Base-by-base conservation (phyloP, 75 land plant species). In the Isoetes taiwanensis region DNA sequence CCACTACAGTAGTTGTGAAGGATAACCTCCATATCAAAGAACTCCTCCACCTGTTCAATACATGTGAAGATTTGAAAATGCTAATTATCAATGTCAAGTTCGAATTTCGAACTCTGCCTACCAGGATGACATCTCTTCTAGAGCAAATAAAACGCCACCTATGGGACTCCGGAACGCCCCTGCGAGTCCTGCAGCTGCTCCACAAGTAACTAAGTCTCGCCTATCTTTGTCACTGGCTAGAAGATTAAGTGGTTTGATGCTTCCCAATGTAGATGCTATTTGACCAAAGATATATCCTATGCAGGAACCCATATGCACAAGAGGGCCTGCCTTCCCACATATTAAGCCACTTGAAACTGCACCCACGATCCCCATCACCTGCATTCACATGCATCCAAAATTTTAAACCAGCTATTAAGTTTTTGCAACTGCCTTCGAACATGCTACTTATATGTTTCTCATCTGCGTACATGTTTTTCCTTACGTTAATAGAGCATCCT, bases 1-100 rank as follows among this genome's bases (percentile, higher is more conserved):
- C 85, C n/a, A 81, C 86, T 19, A 81, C 69, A 2, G 96, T 90
- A 25, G 96, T 80, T 40, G 76, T 81, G 69, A 89, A 81, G 64
- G 85, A 89, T 4, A 85, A 68, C 41, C 96, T 81, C 96, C 85
- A 89, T 1, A 89, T 72, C 5, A 89, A 74, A n/a, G 96, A 71
- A 61, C 85, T 85, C 33, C 96, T 60, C 96, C 89, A 89, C 96
- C 89, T 84, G 58, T 23, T 55, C 8, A 35, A n/a, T n/a, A n/a
- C n/a, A n/a, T n/a, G n/a, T n/a, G n/a, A n/a, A n/a, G n/a, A n/a
- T n/a, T n/a, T n/a, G n/a, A n/a, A n/a, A n/a, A n/a, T n/a, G n/a
- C n/a, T n/a, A n/a, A n/a, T n/a, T n/a, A n/a, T n/a, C n/a, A n/a
- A n/a, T n/a, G n/a, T n/a, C n/a, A n/a, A n/a, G n/a, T n/a, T n/a